Evolutionary conservation across 495 filamentous ascomycete genomes (phyloP).

Genomic region (Aspergillus steynii): DNA sequence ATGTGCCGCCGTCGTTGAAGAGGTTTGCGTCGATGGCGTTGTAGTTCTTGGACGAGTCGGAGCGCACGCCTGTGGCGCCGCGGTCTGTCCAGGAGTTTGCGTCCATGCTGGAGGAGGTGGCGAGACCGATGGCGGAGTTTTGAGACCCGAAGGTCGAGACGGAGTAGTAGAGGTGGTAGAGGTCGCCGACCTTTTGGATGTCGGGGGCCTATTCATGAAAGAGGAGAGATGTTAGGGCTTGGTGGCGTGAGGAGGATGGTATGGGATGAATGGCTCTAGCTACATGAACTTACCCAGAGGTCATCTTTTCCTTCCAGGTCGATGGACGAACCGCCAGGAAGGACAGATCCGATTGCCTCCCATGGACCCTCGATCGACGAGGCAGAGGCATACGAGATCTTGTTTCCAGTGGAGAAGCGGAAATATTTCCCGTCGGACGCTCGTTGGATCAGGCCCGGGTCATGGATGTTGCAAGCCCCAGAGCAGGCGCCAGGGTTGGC

Average conservation of each 20-base stretch:
- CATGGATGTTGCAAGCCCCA: constrained; percentile 62
- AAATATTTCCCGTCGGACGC: constrained; percentile 67
- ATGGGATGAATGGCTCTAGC: constrained; percentile 4
- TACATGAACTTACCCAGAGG: constrained; percentile 56
- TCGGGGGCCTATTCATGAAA: constrained; percentile 61
- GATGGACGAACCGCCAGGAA: constrained; percentile 63
- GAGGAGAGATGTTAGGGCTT: neutral
- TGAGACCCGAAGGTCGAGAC: constrained; percentile 69
- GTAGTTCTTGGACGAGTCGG: constrained; percentile 51
- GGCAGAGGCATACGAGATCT: constrained; percentile 63
- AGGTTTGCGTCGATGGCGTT: constrained; percentile 76
- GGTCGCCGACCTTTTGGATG: constrained; percentile 50
- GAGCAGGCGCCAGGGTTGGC: constrained; percentile 58
- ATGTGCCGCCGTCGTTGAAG: constrained; percentile 46
- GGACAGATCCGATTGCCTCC: constrained; percentile 58
- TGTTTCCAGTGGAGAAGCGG: constrained; percentile 68
- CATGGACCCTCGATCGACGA: constrained; percentile 65
- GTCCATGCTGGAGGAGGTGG: constrained; percentile 63
- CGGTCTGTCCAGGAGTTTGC: constrained; percentile 56
- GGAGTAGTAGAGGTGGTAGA: constrained; percentile 73
- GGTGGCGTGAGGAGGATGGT: constrained; percentile 3
- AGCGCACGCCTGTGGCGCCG: constrained; percentile 53
- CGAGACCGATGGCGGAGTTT: constrained; percentile 66
- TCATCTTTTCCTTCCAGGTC: constrained; percentile 58
- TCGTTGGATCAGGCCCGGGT: constrained; percentile 64